Percentiles rank a stretch among this genome's conserved stretches.
Conservation (phyloP, 2,329 filamentous ascomycete genomes). For the Ploettnerulaceae sp. region DNA sequence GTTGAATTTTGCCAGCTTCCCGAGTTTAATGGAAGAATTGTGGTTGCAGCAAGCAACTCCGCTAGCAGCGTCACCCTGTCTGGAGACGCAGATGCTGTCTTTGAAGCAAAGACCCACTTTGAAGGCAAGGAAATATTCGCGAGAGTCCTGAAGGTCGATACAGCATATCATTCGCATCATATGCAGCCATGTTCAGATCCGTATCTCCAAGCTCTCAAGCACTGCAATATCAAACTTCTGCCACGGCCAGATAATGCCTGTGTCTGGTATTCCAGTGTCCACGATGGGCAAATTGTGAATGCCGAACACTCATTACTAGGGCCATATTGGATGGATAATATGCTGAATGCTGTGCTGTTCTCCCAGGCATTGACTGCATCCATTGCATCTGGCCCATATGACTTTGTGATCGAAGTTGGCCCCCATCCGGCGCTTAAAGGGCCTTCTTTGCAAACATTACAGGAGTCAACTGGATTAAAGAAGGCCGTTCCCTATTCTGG, state of each 20-base stretch:
- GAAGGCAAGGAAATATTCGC: conserved; percentile 18
- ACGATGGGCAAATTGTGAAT: neutral
- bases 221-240: conserved; percentile 11
- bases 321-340: conserved; percentile 35
- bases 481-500: conserved; percentile 14
- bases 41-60: conserved; percentile 34
- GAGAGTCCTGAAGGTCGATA: conserved; percentile 21
- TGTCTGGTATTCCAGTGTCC: conserved; percentile 34
- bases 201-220: conserved; percentile 17
- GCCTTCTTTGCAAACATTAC: conserved; percentile 25
- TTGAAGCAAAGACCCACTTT: conserved; percentile 9
- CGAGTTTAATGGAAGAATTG: conserved; percentile 12
- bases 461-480: neutral
- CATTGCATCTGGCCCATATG: neutral
- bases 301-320: neutral
- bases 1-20: conserved; percentile 12
- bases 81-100: conserved; percentile 25
- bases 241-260: conserved; percentile 28
- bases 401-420: conserved; percentile 32
- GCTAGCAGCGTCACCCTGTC: conserved; percentile 28
- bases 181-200: conserved; percentile 19
- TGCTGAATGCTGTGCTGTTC: conserved; percentile 41
- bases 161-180: conserved; percentile 30
- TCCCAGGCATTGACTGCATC: conserved; percentile 34
- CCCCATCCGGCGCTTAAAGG: conserved; percentile 35